Percentiles rank a stretch among this genome's conserved stretches.
phyloP scores from a whole-genome alignment of 176 grass and related monocot genomes.

The Oryza meridionalis region DNA sequence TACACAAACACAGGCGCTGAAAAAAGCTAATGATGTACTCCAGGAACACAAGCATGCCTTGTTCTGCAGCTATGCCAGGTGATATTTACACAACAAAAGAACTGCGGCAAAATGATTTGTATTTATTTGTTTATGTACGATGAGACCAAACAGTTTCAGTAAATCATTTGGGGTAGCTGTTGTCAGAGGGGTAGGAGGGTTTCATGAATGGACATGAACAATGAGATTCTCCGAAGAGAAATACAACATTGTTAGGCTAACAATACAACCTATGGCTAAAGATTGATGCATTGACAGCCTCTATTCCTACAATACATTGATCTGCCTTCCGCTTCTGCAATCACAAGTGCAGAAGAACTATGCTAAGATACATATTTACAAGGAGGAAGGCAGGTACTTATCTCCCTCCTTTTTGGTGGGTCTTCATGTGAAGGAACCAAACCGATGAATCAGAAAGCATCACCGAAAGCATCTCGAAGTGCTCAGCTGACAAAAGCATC shows the following conservation, averaged over 20 bases:
- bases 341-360: slow-evolving; percentile 45
- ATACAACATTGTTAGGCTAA: slow-evolving; percentile 26
- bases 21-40: not conserved
- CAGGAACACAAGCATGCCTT: not conserved
- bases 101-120: slow-evolving; percentile 28
- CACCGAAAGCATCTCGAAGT: not conserved
- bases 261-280: slow-evolving; percentile 54
- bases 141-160: slow-evolving; percentile 40
- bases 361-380: slow-evolving; percentile 68
- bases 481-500: not conserved
- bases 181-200: slow-evolving; percentile 1
- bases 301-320: slow-evolving; percentile 49
- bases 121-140: slow-evolving; percentile 48
- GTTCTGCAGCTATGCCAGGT: not conserved
- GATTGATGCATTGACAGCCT: slow-evolving; percentile 39
- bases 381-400: slow-evolving; percentile 24
- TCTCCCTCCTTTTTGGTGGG: slow-evolving; percentile 1
- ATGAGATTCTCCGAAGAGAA: slow-evolving; percentile 4
- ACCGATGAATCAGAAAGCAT: not conserved
- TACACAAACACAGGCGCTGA: not conserved
- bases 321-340: slow-evolving; percentile 47
- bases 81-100: not conserved
- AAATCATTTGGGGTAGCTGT: not conserved
- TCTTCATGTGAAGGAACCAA: not conserved
- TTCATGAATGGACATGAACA: slow-evolving; percentile 31